Evolutionary conservation across 345 rosid species (phyloP).

Genomic region (Limnanthes douglasii): DNA sequence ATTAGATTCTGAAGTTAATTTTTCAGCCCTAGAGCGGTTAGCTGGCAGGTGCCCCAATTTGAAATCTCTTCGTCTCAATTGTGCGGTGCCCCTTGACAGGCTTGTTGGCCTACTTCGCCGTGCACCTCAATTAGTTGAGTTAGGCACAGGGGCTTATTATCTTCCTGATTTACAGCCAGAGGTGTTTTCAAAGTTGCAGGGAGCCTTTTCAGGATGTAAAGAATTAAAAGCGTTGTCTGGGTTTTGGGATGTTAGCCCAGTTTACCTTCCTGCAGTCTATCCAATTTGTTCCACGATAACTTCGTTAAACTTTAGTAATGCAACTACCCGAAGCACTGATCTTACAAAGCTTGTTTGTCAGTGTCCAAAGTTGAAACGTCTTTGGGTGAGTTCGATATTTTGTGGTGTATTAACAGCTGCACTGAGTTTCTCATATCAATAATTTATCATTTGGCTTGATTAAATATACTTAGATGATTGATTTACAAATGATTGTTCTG

Average conservation of each 20-base stretch:
- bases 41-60: constrained; percentile 56
- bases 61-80: constrained; percentile 63
- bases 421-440: neutral
- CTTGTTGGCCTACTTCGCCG: constrained; percentile 40
- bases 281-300: constrained; percentile 49
- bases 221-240: constrained; percentile 64
- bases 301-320: constrained; percentile 72
- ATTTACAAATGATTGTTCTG: no score
- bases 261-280: constrained; percentile 66
- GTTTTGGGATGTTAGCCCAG: constrained; percentile 81
- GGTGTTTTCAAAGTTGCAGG: constrained; percentile 28
- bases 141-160: constrained; percentile 65
- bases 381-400: constrained; percentile 43
- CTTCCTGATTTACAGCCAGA: constrained; percentile 51
- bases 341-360: constrained; percentile 58
- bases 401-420: neutral
- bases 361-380: constrained; percentile 61
- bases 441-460: neutral
- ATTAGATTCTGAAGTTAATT: constrained; percentile 55
- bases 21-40: constrained; percentile 71
- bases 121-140: constrained; percentile 74
- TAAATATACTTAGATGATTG: no score
- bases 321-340: constrained; percentile 52
- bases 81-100: constrained; percentile 60
- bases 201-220: constrained; percentile 59